Evolutionary conservation across 495 filamentous ascomycete species (phyloP).

Genomic region (Rostrohypoxylon terebratum): DNA sequence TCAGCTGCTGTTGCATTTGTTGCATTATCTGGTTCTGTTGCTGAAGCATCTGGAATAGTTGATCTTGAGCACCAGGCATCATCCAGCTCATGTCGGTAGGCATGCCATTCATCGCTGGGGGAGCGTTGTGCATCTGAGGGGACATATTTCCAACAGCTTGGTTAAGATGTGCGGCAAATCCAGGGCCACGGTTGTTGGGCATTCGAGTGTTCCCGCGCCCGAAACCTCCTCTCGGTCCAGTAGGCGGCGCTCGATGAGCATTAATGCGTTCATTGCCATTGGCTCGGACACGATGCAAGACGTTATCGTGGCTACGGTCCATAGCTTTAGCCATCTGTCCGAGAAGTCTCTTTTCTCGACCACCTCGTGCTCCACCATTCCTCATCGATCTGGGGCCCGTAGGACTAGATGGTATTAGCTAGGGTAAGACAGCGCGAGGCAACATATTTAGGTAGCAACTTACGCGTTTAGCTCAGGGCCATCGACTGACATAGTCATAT

Average conservation of each 20-base stretch:
- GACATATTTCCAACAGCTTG: constrained; percentile 50
- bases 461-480: constrained; percentile 74
- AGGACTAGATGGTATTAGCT: constrained; percentile 69
- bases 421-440: not conserved
- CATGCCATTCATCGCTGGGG: constrained; percentile 56
- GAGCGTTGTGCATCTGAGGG: constrained; percentile 46
- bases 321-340: constrained; percentile 89
- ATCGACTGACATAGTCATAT: constrained; percentile 70
- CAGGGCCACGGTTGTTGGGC: constrained; percentile 57
- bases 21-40: constrained; percentile 91
- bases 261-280: constrained; percentile 82
- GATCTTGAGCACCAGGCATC: constrained; percentile 71
- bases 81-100: constrained; percentile 54
- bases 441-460: constrained; percentile 50
- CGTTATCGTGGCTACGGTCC: constrained; percentile 77
- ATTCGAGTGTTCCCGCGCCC: constrained; percentile 65
- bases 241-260: constrained; percentile 77
- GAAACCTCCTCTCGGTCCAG: constrained; percentile 70
- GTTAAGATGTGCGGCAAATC: constrained; percentile 57
- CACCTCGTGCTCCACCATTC: constrained; percentile 65
- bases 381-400: constrained; percentile 98
- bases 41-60: constrained; percentile 85
- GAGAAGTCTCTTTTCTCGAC: constrained; percentile 80
- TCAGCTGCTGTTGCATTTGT: constrained; percentile 71
- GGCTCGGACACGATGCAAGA: constrained; percentile 84